These are phyloP conservation scores for Suillus clintonianus DNA, from an alignment of 768 basidiomycete genomes.

Conservation along the genomic window DNA sequence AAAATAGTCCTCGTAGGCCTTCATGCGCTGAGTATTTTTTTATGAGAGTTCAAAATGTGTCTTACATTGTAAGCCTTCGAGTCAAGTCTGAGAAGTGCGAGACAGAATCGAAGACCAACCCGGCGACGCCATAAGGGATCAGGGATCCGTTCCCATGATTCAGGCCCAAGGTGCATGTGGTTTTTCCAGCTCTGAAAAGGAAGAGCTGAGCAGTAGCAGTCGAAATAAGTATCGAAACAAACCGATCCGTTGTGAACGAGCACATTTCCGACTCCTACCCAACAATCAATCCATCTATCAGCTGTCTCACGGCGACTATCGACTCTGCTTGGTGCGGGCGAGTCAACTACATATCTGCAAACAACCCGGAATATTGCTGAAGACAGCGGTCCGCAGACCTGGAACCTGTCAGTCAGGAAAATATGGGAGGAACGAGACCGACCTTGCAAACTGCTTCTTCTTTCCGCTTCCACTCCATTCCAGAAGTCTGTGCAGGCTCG, in stretches of 20 bases:
- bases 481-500: slow-evolving; percentile 21
- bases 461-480: slow-evolving; percentile 36
- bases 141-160: slow-evolving; percentile 58
- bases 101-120: slow-evolving; percentile 65
- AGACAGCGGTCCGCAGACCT: slow-evolving; percentile 31
- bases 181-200: slow-evolving; percentile 57
- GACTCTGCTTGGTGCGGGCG: slow-evolving; percentile 17
- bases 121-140: slow-evolving; percentile 53
- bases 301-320: slow-evolving; percentile 37
- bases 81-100: slow-evolving; percentile 55
- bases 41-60: slow-evolving; percentile 7
- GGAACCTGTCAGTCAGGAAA: background rate
- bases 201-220: background rate
- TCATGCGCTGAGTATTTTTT: slow-evolving; percentile 7
- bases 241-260: slow-evolving; percentile 48
- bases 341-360: slow-evolving; percentile 46
- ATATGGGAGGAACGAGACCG: slow-evolving; percentile 13
- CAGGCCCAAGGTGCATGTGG: slow-evolving; percentile 52
- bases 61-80: slow-evolving; percentile 61
- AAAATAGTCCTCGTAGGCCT: slow-evolving; percentile 53
- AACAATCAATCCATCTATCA: slow-evolving; percentile 66
- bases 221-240: background rate
- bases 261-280: slow-evolving; percentile 70
- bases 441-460: slow-evolving; percentile 58
- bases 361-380: slow-evolving; percentile 59